Conservation (phyloP, 306 rosid genomes). For the Cajanus cajan region DNA sequence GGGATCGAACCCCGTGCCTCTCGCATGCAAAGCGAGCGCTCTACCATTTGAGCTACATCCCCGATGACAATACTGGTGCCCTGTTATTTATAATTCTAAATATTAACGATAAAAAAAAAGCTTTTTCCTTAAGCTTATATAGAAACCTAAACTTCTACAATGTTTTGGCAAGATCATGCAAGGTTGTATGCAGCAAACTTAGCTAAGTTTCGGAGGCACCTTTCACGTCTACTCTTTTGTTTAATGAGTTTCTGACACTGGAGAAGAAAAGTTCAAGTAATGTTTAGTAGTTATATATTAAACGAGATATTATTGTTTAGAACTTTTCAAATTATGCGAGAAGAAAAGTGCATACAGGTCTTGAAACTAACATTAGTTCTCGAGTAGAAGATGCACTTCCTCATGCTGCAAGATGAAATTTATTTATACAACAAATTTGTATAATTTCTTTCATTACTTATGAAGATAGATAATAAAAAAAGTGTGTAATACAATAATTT, state of each 20-base stretch:
- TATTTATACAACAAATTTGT: too few relatives aligned
- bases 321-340: not conserved
- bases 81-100: too few relatives aligned
- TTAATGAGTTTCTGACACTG: not conserved
- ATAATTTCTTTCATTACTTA: too few relatives aligned
- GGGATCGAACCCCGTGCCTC: constrained; percentile 90
- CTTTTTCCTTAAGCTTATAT: too few relatives aligned
- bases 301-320: not conserved
- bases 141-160: not conserved
- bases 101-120: too few relatives aligned
- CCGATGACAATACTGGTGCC: not conserved
- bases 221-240: not conserved
- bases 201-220: not conserved
- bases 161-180: not conserved
- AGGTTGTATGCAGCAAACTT: not conserved
- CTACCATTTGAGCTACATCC: constrained; percentile 96
- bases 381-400: not conserved
- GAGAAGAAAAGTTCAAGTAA: not conserved
- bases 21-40: constrained; percentile 90
- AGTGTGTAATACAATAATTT: too few relatives aligned
- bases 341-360: not conserved
- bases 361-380: not conserved
- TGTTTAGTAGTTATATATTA: not conserved
- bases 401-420: not conserved
- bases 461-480: too few relatives aligned